Percentiles rank a stretch among this genome's conserved stretches.
Conservation (phyloP, 495 filamentous ascomycete species). For the Penicillium canescens region DNA sequence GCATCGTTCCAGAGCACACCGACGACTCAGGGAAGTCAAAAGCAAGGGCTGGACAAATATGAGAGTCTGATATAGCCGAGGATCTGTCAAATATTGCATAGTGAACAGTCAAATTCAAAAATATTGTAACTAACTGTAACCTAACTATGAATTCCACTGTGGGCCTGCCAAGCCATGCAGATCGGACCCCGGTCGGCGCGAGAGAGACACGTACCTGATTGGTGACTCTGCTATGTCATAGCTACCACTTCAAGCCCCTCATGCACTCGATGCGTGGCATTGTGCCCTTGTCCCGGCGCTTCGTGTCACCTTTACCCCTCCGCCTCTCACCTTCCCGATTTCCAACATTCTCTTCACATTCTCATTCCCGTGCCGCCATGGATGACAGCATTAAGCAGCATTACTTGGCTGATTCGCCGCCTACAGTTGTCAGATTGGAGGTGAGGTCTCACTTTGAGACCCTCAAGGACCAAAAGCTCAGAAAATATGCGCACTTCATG, state of each 20-base stretch:
- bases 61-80: constrained; percentile 67
- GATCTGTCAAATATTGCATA: not conserved
- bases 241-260: constrained; percentile 9
- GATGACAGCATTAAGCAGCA: constrained; percentile 53
- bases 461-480: constrained; percentile 67
- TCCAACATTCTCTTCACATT: constrained; percentile 14
- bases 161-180: constrained; percentile 5
- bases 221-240: constrained; percentile 24
- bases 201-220: constrained; percentile 12
- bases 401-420: constrained; percentile 88
- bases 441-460: constrained; percentile 90
- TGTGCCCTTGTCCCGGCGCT: constrained; percentile 33
- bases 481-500: constrained; percentile 88
- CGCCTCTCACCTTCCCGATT: constrained; percentile 14
- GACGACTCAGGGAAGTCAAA: constrained; percentile 26
- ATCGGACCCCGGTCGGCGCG: constrained; percentile 9
- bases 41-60: constrained; percentile 73
- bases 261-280: constrained; percentile 32
- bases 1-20: constrained; percentile 19
- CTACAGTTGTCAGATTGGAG: constrained; percentile 78
- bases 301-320: constrained; percentile 31
- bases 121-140: not conserved
- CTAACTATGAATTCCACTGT: too few species aligned
- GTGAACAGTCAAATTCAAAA: constrained; percentile 3
- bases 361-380: constrained; percentile 30